Evolutionary conservation across 2,329 filamentous ascomycete genomes (phyloP).

Genomic region (Colletotrichum sp.): DNA sequence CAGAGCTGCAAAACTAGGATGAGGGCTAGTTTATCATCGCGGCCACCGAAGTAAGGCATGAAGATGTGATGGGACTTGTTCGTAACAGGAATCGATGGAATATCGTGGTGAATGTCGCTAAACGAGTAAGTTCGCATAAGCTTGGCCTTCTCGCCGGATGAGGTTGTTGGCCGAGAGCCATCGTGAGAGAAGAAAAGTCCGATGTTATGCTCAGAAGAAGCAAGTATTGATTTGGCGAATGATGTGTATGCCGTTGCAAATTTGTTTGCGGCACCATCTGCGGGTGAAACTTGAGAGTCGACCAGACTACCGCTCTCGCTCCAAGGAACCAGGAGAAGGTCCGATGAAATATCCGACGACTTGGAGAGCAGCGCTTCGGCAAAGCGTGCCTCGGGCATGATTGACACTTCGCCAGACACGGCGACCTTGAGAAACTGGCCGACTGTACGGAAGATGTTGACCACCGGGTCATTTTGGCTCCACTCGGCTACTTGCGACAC

Average conservation of each 20-base stretch:
- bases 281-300: slow-evolving; percentile 24
- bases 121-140: slow-evolving; percentile 63
- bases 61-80: slow-evolving; percentile 84
- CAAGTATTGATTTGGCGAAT: slow-evolving; percentile 75
- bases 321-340: slow-evolving; percentile 88
- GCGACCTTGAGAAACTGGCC: slow-evolving; percentile 84
- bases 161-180: slow-evolving; percentile 42
- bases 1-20: slow-evolving; percentile 84
- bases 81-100: slow-evolving; percentile 56
- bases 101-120: slow-evolving; percentile 58
- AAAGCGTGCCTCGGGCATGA: slow-evolving; percentile 80
- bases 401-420: slow-evolving; percentile 79
- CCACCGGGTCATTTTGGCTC: slow-evolving; percentile 77
- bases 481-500: slow-evolving; percentile 83
- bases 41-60: slow-evolving; percentile 83
- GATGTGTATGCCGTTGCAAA: slow-evolving; percentile 63
- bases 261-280: slow-evolving; percentile 32
- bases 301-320: slow-evolving; percentile 77
- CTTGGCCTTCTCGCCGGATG: slow-evolving; percentile 33
- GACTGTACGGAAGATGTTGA: slow-evolving; percentile 91
- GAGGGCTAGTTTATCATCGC: slow-evolving; percentile 81
- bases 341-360: slow-evolving; percentile 71
- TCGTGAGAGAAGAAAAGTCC: slow-evolving; percentile 82
- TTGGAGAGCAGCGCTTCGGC: slow-evolving; percentile 77
- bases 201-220: slow-evolving; percentile 68